Evolutionary conservation across 192 early-diverging fungal genomes (phyloP).

Genomic region (Blastocladiella britannica): DNA sequence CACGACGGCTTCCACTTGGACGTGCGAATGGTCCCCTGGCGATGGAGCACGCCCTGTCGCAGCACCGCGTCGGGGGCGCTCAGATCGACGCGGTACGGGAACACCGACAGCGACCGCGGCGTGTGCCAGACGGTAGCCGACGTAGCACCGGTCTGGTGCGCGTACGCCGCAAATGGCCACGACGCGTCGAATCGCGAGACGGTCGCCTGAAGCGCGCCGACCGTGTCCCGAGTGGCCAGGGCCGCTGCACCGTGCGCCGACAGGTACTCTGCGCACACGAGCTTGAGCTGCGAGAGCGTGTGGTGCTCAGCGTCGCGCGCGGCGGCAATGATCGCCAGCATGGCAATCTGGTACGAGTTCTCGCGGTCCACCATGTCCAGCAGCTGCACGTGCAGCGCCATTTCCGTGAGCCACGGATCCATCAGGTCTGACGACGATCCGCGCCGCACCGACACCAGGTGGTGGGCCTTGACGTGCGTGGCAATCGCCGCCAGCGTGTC

Average conservation of each 20-base stretch:
- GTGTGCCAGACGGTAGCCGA: neutral
- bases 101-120: neutral
- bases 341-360: neutral
- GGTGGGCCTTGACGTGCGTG: neutral
- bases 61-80: neutral
- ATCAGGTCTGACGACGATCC: neutral
- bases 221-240: neutral
- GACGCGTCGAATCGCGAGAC: neutral
- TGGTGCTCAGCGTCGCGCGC: neutral
- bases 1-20: constrained; percentile 4
- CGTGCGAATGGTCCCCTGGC: constrained; percentile 2
- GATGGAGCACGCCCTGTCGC: constrained; percentile 2
- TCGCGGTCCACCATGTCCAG: constrained; percentile 1
- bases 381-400: constrained; percentile 1
- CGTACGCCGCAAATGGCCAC: neutral
- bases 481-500: neutral
- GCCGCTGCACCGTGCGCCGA: neutral
- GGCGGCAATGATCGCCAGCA: neutral
- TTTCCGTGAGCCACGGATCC: constrained; percentile 6
- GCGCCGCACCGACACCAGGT: neutral
- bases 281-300: neutral
- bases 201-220: neutral
- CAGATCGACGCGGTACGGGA: neutral
- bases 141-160: neutral
- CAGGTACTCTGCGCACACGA: neutral